Evolutionary conservation across 1,139 yeast genomes (phyloP).

Genomic region (Yamadazyma jaroonii): DNA sequence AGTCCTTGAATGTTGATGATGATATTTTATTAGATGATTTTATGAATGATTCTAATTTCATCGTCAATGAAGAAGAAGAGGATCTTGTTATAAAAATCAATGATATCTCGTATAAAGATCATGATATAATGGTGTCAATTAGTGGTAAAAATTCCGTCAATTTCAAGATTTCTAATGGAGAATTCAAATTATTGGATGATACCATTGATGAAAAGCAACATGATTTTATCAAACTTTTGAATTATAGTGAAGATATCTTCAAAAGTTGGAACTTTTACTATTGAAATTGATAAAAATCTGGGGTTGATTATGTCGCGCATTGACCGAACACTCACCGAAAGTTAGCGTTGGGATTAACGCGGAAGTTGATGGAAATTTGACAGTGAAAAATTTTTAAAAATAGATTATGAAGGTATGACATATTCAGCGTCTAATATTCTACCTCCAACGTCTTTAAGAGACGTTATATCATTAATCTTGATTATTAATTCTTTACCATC

Average conservation of each 20-base stretch:
- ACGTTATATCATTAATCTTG: conserved; percentile 42
- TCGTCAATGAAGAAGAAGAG: conserved; percentile 3
- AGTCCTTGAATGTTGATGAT: conserved; percentile 2
- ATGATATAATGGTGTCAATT: conserved; percentile 23
- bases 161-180: conserved; percentile 33
- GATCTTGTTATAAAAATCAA: conserved; percentile 21
- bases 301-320: conserved; percentile 4
- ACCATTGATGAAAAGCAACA: conserved; percentile 27
- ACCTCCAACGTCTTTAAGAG: conserved; percentile 39
- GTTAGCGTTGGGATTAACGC: too few relatives aligned
- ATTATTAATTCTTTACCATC: conserved; percentile 41
- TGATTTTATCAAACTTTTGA: conserved; percentile 24
- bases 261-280: background rate
- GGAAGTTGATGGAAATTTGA: conserved; percentile 1
- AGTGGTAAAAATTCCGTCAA: conserved; percentile 19
- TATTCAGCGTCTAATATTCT: conserved; percentile 13
- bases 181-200: conserved; percentile 14
- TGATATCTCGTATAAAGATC: conserved; percentile 22
- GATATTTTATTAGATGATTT: conserved; percentile 12
- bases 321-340: background rate
- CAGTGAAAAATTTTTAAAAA: conserved; percentile 5
- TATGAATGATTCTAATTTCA: conserved; percentile 10
- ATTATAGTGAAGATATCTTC: conserved; percentile 31
- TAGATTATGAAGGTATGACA: conserved; percentile 7
- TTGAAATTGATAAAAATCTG: too few relatives aligned